Evolutionary conservation across 768 basidiomycete species (phyloP).

Genomic region (Pleurotus cornucopiae): DNA sequence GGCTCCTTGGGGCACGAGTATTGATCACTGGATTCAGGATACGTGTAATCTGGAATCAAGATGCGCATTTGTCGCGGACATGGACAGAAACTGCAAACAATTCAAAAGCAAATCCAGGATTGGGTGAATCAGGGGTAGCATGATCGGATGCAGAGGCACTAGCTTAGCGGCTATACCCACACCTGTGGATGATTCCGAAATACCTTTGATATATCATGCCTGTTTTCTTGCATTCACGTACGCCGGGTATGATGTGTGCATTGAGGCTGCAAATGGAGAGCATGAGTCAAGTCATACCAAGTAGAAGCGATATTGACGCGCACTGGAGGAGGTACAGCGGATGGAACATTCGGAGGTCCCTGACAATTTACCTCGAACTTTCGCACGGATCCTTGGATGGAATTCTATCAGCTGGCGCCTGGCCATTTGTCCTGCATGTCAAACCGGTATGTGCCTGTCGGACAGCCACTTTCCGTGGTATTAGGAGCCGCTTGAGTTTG

Average conservation of each 20-base stretch:
- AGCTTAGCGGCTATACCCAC: slow-evolving; percentile 3
- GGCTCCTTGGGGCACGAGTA: slow-evolving; percentile 4
- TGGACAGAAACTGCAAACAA: background rate
- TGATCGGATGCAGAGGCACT: slow-evolving; percentile 8
- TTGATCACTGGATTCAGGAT: slow-evolving; percentile 9
- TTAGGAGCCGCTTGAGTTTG: slow-evolving; percentile 25
- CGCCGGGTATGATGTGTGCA: too few species aligned
- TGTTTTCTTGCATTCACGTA: too few species aligned
- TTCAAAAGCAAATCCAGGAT: slow-evolving; percentile 7
- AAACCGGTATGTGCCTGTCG: slow-evolving; percentile 23
- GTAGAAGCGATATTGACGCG: background rate
- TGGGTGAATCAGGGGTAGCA: slow-evolving; percentile 1
- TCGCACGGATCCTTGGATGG: background rate
- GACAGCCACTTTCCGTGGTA: slow-evolving; percentile 36
- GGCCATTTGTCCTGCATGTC: slow-evolving; percentile 4
- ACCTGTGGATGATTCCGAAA: slow-evolving; percentile 3
- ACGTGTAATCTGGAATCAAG: slow-evolving; percentile 7
- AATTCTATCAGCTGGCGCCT: background rate
- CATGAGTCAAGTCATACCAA: background rate
- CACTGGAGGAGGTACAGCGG: background rate
- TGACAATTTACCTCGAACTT: background rate
- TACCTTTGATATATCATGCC: too few species aligned
- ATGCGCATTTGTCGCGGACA: slow-evolving; percentile 8
- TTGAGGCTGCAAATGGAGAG: too few species aligned
- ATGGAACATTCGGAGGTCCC: slow-evolving; percentile 1